Conservation (phyloP, 208 protist species). For the Trypanosoma brucei region DNA sequence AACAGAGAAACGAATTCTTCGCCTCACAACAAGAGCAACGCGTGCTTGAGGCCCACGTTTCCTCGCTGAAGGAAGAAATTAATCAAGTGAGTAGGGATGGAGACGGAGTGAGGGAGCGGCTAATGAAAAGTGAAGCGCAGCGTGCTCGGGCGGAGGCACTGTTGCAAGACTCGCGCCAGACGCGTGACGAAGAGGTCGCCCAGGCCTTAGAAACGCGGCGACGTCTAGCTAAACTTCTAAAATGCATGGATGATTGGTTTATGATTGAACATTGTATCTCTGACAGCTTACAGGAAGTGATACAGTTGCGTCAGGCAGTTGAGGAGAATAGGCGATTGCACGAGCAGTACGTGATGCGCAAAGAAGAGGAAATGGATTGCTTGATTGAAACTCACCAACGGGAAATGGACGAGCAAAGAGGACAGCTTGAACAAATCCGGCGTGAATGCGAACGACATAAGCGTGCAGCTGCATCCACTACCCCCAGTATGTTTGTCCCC, state of each 20-base stretch:
- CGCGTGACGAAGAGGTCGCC: not conserved
- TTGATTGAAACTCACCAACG: constrained; percentile 16
- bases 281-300: constrained; percentile 12
- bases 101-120: constrained; percentile 17
- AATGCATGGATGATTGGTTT: constrained; percentile 54
- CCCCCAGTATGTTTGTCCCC: not conserved
- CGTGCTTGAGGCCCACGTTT: constrained; percentile 22
- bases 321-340: constrained; percentile 13
- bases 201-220: constrained; percentile 14
- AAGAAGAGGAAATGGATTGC: constrained; percentile 17
- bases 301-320: constrained; percentile 6
- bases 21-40: constrained; percentile 6
- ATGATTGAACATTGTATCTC: constrained; percentile 25
- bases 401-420: constrained; percentile 10
- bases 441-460: constrained; percentile 21
- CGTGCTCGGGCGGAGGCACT: constrained; percentile 13
- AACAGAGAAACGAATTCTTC: constrained; percentile 8
- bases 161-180: constrained; percentile 6
- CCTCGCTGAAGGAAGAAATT: constrained; percentile 19
- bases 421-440: constrained; percentile 11
- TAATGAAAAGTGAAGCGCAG: constrained; percentile 18
- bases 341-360: constrained; percentile 11
- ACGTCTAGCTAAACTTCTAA: constrained; percentile 28
- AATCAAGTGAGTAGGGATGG: constrained; percentile 10
- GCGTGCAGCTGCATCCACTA: constrained; percentile 4